Evolutionary conservation across 148 eudicot genomes (phyloP).

Genomic region (Arctostaphylos glauca): DNA sequence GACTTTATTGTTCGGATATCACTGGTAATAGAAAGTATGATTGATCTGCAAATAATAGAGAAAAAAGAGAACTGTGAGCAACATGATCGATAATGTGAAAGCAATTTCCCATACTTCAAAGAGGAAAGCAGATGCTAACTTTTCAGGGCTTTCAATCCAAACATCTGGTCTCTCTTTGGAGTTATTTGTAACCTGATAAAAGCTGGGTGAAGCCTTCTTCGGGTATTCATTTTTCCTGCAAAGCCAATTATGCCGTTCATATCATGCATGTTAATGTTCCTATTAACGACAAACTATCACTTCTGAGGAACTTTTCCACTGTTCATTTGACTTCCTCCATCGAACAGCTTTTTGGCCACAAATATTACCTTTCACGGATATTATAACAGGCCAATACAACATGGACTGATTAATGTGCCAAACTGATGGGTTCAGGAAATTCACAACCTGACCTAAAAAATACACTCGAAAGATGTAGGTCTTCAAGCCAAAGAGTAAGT

Average conservation of each 20-base stretch:
- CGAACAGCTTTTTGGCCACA: background rate
- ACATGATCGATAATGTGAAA: background rate
- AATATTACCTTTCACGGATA: background rate
- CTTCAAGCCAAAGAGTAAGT: background rate
- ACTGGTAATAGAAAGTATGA: conserved; percentile 79
- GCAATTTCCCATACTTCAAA: background rate
- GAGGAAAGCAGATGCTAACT: conserved; percentile 36
- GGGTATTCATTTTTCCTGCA: conserved; percentile 75
- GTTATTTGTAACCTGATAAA: conserved; percentile 88
- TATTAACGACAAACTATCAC: background rate
- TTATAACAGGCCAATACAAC: background rate
- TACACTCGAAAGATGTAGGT: background rate
- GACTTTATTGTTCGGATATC: conserved; percentile 87
- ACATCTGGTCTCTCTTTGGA: conserved; percentile 97
- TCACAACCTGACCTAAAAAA: background rate
- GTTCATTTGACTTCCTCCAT: background rate
- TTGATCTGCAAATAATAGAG: conserved; percentile 40
- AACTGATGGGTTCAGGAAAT: background rate
- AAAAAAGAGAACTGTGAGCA: conserved; percentile 20
- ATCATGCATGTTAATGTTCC: background rate
- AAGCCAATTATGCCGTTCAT: background rate
- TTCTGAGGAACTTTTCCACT: background rate
- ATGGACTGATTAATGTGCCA: background rate
- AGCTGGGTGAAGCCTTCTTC: conserved; percentile 76
- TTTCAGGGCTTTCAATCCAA: conserved; percentile 97